Base-by-base conservation (phyloP, 2,329 filamentous ascomycete genomes). In the Helicocarpus griseus region DNA sequence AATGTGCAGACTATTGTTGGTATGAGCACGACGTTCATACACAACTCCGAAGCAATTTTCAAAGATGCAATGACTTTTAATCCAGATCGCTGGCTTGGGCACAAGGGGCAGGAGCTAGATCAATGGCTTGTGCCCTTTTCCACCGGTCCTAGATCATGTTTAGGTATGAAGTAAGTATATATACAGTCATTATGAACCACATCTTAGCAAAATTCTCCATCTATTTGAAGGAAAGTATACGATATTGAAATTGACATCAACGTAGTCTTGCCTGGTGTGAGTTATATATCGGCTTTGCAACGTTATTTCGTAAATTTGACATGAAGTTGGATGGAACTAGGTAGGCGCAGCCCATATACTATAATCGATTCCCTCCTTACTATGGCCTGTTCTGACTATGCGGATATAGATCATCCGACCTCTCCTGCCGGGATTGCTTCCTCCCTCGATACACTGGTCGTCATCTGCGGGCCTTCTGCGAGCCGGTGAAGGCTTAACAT, bases 61-160 rank as follows among this genome's bases (percentile, higher is more conserved):
- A 57, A 57, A 28, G 56, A 66, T 17, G 61, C 70, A 0, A 47
- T 62, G 5, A 52, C 55, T 5, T 76, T 71, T 50, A 53, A 62
- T 4, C 73, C 73, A 3, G 68, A 74, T 50, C 60, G 72, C 21
- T 75, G 72, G 71, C 49, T 70, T 3, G 60, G 58, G n/a, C n/a
- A n/a, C 0, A 51, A 58, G 17, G 58, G 53, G 0, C 54, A 56
- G 13, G 65, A 68, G 33, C 57, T 66, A 22, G 63, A 61, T 40
- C 60, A 57, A 4, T 70, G 61, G n/a, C 53, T 73, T 11, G 67
- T 74, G 24, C 62, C 73, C 1, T 77, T 77, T 56, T 69, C 66
- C 1, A 61, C 68, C 29, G 75, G 74, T 0, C 63, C 70, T 0
- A 60, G 73, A 40, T 64, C 59, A 50, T 73, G 69, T 56, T 56